A percentile compares a stretch with the other conserved stretches of the same genome.
Conservation (phyloP, 1,284 basidiomycete species). For the Cerrena zonata region DNA sequence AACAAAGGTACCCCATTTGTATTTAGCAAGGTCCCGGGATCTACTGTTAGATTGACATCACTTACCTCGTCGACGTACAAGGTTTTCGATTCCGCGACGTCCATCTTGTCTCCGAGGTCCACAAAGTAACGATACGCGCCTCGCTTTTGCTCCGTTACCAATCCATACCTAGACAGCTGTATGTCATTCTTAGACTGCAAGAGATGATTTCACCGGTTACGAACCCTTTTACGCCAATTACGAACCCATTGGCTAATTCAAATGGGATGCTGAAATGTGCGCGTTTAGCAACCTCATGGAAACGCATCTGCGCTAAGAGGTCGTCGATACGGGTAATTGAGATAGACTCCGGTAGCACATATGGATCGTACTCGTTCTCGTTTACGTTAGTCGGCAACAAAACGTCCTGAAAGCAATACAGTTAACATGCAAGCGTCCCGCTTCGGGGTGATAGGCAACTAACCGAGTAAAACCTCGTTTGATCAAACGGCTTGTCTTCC, state of each 20-base stretch:
- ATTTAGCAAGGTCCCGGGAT: too few species aligned
- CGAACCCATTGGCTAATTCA: constrained; percentile 73
- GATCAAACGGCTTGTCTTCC: constrained; percentile 64
- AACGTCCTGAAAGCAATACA: constrained; percentile 41
- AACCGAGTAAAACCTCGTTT: constrained; percentile 81
- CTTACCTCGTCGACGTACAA: constrained; percentile 75
- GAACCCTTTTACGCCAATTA: constrained; percentile 88
- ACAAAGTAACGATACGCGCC: constrained; percentile 76
- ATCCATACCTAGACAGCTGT: constrained; percentile 58
- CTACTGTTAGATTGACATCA: too few species aligned
- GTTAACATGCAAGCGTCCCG: constrained; percentile 5
- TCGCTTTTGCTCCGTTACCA: constrained; percentile 82
- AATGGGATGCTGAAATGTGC: constrained; percentile 80
- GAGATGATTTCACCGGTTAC: neutral
- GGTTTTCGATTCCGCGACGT: constrained; percentile 66
- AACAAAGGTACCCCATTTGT: neutral
- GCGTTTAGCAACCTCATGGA: constrained; percentile 85
- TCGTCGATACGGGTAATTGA: constrained; percentile 72
- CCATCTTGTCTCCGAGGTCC: constrained; percentile 72
- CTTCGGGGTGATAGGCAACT: constrained; percentile 22
- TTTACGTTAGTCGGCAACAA: constrained; percentile 49
- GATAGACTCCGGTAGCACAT: constrained; percentile 56
- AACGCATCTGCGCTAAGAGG: constrained; percentile 76
- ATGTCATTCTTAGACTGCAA: neutral
- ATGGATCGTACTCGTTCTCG: constrained; percentile 44